These are phyloP conservation scores for Petunia hybrid DNA, from an alignment of 305 asterid species.

Conservation along the genomic window DNA sequence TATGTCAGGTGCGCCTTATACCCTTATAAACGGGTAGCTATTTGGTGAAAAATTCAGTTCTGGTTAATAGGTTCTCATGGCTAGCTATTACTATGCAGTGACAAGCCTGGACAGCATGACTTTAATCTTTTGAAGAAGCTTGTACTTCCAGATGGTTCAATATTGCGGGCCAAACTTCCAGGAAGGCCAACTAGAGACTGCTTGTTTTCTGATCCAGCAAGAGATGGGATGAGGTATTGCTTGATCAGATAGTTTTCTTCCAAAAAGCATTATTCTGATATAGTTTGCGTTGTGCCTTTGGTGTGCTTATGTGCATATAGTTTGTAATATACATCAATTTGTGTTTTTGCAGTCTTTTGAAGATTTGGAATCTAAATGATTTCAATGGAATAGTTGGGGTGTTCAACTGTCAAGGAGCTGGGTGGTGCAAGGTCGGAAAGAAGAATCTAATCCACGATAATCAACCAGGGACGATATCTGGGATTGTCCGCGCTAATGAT, in stretches of 20 bases:
- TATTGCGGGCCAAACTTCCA: constrained; percentile 86
- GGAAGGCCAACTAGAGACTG: constrained; percentile 96
- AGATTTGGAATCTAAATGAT: constrained; percentile 87
- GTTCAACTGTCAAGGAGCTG: constrained; percentile 97
- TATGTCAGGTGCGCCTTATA: constrained; percentile 68
- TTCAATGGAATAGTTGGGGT: constrained; percentile 78
- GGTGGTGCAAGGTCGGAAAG: constrained; percentile 81
- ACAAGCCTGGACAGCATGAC: constrained; percentile 93
- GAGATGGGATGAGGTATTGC: constrained; percentile 79
- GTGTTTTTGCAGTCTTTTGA: constrained; percentile 61
- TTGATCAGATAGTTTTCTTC: not conserved
- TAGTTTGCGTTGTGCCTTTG: too few species aligned
- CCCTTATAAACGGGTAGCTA: not conserved
- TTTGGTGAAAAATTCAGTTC: not conserved
- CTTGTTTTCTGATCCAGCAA: constrained; percentile 89
- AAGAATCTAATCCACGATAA: constrained; percentile 78
- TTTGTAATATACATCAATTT: constrained; percentile 10
- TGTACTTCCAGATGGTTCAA: constrained; percentile 93
- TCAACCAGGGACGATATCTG: constrained; percentile 73
- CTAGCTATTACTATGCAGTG: constrained; percentile 54
- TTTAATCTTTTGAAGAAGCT: constrained; percentile 80
- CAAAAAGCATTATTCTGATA: not conserved
- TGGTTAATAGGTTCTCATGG: constrained; percentile 2
- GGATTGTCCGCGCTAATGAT: constrained; percentile 70
- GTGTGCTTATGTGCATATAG: too few species aligned